A percentile compares a stretch with the other conserved stretches of the same genome.
Evolutionary conservation across 2,329 filamentous ascomycete genomes (phyloP).

Genomic region (Phaeosphaeriaceae sp.): DNA sequence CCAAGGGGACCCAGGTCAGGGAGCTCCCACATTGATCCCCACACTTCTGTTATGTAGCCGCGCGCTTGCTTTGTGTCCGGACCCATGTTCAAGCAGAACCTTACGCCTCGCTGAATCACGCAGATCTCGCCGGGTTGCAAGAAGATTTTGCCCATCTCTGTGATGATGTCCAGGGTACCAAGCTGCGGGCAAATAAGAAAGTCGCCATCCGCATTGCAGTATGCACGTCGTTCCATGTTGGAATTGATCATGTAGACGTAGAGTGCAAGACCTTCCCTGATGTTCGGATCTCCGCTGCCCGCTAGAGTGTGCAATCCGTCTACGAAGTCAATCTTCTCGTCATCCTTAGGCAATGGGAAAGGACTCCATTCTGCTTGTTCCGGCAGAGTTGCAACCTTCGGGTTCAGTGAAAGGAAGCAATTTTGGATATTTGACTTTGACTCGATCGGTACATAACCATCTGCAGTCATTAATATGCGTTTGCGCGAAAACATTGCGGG

Average conservation of each 20-base stretch:
- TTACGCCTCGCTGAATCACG: conserved; percentile 50
- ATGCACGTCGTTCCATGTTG: conserved; percentile 55
- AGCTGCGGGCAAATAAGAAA: conserved; percentile 47
- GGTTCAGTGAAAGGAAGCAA: conserved; percentile 57
- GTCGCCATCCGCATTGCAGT: conserved; percentile 54
- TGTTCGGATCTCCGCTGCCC: conserved; percentile 60
- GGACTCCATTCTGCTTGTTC: conserved; percentile 59
- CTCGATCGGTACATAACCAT: conserved; percentile 34
- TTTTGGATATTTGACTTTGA: conserved; percentile 47
- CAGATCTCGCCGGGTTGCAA: conserved; percentile 50
- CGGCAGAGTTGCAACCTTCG: conserved; percentile 56
- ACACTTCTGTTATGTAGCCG: conserved; percentile 51
- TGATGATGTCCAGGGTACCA: conserved; percentile 48
- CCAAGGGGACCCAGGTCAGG: conserved; percentile 50
- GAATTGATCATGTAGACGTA: conserved; percentile 59
- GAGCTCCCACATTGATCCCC: conserved; percentile 50
- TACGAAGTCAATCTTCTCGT: conserved; percentile 55
- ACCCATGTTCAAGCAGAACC: conserved; percentile 45
- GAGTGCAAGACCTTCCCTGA: conserved; percentile 57
- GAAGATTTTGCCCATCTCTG: conserved; percentile 49
- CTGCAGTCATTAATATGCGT: conserved; percentile 18
- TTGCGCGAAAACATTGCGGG: not conserved
- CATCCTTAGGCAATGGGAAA: conserved; percentile 47
- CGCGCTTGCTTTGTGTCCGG: conserved; percentile 42
- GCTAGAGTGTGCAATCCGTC: conserved; percentile 59